Conservation (phyloP, 345 rosid species). For the Boechera stricta region DNA sequence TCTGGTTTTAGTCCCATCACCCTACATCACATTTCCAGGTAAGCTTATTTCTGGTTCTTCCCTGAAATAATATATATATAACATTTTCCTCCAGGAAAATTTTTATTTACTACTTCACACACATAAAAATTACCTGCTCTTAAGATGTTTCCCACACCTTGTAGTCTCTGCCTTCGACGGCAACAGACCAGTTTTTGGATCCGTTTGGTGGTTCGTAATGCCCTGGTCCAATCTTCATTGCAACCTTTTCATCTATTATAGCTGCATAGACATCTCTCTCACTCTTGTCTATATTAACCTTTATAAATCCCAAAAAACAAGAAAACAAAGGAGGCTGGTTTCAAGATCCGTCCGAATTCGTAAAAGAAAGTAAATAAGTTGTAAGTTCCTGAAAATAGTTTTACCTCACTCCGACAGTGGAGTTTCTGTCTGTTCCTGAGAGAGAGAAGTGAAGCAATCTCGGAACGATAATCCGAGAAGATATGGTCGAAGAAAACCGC, state of each 20-base stretch:
- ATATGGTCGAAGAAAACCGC: constrained; percentile 88
- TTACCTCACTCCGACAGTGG: constrained; percentile 86
- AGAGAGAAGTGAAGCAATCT: constrained; percentile 73
- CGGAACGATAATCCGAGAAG: constrained; percentile 69
- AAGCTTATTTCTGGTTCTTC: constrained; percentile 29
- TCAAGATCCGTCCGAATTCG: not conserved
- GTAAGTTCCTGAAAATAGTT: constrained; percentile 27
- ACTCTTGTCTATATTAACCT: constrained; percentile 76
- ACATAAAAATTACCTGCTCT: constrained; percentile 2
- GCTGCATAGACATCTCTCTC: constrained; percentile 92
- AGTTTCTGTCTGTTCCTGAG: constrained; percentile 73
- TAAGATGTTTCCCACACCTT: constrained; percentile 90
- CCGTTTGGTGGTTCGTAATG: constrained; percentile 73
- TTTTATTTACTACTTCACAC: constrained; percentile 30
- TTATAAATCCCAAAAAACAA: constrained; percentile 4
- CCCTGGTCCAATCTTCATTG: constrained; percentile 95
- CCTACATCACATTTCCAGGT: constrained; percentile 15
- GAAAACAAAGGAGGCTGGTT: constrained; percentile 20
- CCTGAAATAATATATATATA: constrained; percentile 22
- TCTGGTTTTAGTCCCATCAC: constrained; percentile 13
- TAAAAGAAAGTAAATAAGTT: not conserved
- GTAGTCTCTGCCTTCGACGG: constrained; percentile 80
- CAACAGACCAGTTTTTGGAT: constrained; percentile 61
- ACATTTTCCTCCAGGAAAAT: constrained; percentile 25
- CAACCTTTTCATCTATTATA: constrained; percentile 73